A percentile compares a stretch with the other conserved stretches of the same genome.
Evolutionary conservation across 148 eudicot species (phyloP).

Genomic region (Simmondsia chinensis): DNA sequence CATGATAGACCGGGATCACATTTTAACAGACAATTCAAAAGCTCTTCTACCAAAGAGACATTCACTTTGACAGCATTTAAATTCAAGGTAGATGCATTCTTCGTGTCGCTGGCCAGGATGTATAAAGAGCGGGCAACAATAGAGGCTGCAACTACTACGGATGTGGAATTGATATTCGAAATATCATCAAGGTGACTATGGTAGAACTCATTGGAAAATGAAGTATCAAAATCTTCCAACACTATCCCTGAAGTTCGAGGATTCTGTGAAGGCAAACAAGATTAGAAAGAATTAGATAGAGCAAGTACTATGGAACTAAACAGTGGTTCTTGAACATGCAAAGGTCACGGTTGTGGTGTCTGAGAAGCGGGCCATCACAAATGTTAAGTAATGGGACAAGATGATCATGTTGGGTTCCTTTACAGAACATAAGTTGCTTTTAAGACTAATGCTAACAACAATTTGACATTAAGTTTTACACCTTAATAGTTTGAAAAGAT

Average conservation of each 20-base stretch:
- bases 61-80: constrained; percentile 47
- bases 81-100: constrained; percentile 22
- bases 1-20: constrained; percentile 94
- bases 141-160: constrained; percentile 85
- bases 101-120: constrained; percentile 54
- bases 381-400: no score
- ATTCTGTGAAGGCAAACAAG: constrained; percentile 42
- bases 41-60: constrained; percentile 68
- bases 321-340: no score
- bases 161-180: constrained; percentile 68
- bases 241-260: constrained; percentile 64
- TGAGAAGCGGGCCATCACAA: no score
- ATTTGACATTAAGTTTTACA: no score
- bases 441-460: no score
- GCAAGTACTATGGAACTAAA: not conserved
- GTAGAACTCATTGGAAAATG: constrained; percentile 63
- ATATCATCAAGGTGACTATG: constrained; percentile 87
- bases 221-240: constrained; percentile 78
- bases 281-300: constrained; percentile 1
- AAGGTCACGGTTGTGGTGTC: no score
- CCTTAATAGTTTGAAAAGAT: no score
- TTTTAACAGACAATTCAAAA: constrained; percentile 64
- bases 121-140: constrained; percentile 82
- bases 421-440: no score
- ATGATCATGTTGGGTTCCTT: no score